phyloP scores from a whole-genome alignment of 345 rosid species.

The Linum tenue region DNA sequence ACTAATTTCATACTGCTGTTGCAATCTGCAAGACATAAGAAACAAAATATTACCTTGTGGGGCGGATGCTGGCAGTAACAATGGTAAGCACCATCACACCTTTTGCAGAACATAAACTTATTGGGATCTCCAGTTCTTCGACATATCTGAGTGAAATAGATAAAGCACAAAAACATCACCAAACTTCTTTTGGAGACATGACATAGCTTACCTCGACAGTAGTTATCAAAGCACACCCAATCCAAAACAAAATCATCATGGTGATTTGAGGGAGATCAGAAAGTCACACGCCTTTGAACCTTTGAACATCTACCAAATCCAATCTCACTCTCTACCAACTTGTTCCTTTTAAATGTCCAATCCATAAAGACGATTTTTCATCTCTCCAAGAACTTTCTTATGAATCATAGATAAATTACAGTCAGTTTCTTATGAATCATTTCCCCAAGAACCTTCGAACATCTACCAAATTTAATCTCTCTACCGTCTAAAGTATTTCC shows the following conservation, averaged over 20 bases:
- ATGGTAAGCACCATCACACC: slow-evolving; percentile 95
- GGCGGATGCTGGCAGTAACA: slow-evolving; percentile 99
- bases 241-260: too few species aligned
- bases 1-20: slow-evolving; percentile 12
- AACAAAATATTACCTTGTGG: slow-evolving; percentile 60
- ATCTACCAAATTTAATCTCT: neutral
- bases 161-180: slow-evolving; percentile 2
- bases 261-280: neutral
- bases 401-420: too few species aligned
- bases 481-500: neutral
- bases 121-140: slow-evolving; percentile 90
- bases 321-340: neutral
- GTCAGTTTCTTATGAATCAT: too few species aligned
- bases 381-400: neutral
- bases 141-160: slow-evolving; percentile 50
- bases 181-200: neutral
- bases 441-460: neutral
- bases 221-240: neutral
- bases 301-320: neutral
- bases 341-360: neutral
- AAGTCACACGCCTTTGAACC: neutral
- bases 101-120: slow-evolving; percentile 89
- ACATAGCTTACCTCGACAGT: neutral
- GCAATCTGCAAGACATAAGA: slow-evolving; percentile 12
- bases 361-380: neutral